Evolutionary conservation across 2,329 filamentous ascomycete species (phyloP).

Genomic region (Aspergillus fumigatus): DNA sequence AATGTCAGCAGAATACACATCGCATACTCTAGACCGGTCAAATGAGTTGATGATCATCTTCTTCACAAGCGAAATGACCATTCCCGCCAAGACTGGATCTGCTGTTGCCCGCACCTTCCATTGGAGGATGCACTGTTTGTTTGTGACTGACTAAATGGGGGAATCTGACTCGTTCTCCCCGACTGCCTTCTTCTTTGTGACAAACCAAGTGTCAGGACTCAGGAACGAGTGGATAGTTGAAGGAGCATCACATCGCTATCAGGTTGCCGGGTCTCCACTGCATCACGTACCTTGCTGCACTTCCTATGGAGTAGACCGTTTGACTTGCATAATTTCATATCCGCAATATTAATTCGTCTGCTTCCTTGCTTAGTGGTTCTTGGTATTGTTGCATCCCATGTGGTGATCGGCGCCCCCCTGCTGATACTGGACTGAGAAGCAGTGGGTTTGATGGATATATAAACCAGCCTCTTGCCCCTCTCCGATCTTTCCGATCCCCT

Average conservation of each 20-base stretch:
- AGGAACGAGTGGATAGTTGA: background rate
- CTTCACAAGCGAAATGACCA: background rate
- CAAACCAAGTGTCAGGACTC: background rate
- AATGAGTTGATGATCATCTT: background rate
- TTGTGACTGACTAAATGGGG: background rate
- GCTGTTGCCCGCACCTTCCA: background rate
- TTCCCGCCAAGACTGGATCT: slow-evolving; percentile 11
- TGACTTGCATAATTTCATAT: background rate
- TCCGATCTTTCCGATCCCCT: background rate
- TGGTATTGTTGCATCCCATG: background rate
- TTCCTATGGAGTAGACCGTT: background rate
- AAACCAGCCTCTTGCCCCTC: background rate
- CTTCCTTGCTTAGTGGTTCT: background rate
- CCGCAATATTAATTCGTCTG: background rate
- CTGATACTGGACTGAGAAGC: background rate
- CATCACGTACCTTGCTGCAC: background rate
- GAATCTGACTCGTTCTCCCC: background rate
- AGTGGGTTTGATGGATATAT: background rate
- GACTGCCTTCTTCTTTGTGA: background rate
- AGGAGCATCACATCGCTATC: background rate
- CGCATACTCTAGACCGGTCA: too few species aligned
- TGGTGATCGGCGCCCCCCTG: background rate
- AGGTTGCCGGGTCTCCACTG: background rate
- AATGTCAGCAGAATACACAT: background rate
- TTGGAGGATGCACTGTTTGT: background rate